These are phyloP conservation scores for Aphanomyces astaci DNA, from an alignment of 352 stramenopile species.

Conservation along the genomic window DNA sequence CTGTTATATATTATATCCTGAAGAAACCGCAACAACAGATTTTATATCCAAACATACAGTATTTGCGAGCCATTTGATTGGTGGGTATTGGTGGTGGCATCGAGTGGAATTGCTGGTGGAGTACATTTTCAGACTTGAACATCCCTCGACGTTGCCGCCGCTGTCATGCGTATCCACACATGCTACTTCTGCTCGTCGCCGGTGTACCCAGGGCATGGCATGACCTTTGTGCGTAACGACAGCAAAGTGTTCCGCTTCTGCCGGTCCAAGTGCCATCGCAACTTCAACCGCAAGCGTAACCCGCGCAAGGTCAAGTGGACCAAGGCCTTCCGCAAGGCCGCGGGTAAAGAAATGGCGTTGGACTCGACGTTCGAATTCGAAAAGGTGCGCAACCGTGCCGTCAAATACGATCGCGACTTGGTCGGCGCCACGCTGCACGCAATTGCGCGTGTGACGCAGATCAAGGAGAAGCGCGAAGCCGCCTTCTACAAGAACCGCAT, in stretches of 20 bases:
- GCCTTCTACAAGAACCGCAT: conserved; percentile 98
- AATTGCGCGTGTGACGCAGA: conserved; percentile 96
- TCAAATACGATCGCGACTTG: conserved; percentile 99
- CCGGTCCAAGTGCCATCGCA: conserved; percentile 99
- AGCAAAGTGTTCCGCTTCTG: conserved; percentile 99
- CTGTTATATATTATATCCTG: not conserved
- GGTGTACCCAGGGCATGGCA: conserved; percentile 99
- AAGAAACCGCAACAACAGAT: too few relatives aligned
- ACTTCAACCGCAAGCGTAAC: conserved; percentile 99
- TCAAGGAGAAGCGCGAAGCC: conserved; percentile 94
- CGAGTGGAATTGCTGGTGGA: not conserved
- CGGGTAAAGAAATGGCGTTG: conserved; percentile 99
- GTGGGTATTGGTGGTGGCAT: not conserved
- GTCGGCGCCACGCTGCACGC: conserved; percentile 98
- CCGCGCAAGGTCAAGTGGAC: conserved; percentile 99
- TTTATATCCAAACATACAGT: not conserved
- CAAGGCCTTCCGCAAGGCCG: conserved; percentile 96
- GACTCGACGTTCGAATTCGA: conserved; percentile 99
- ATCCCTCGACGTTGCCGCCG: not conserved
- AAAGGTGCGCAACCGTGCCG: conserved; percentile 96
- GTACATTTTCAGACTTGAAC: not conserved
- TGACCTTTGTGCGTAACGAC: conserved; percentile 99
- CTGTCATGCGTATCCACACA: conserved; percentile 95
- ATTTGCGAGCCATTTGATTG: not conserved
- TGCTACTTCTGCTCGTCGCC: conserved; percentile 99